Evolutionary conservation across 2,329 filamentous ascomycete genomes (phyloP), one percentile per base, ranked within the genome.

Genomic region (Chrysoporthe deuterocubensis): DNA sequence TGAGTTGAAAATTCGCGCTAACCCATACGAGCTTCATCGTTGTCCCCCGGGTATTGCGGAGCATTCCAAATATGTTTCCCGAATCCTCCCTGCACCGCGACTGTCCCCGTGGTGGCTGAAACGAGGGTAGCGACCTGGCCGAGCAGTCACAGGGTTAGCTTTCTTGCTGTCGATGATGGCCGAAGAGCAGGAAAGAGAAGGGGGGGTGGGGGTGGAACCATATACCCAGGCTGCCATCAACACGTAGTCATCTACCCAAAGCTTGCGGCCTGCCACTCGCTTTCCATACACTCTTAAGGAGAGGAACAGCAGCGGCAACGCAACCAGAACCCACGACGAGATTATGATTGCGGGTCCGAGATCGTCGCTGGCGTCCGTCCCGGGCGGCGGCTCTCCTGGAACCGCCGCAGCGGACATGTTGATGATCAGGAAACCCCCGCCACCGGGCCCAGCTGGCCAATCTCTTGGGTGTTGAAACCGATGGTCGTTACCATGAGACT

Each of bases 181-280:
- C 13, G n/a, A n/a, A n/a, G 44, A 46, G n/a, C 21, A 7, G 16
- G 26, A 43, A 14, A 21, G 56, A 32, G 13, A 32, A 26, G 3
- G 18, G 6, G 5, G 21, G 18, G 21, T 13, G 5, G 14, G 26
- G 26, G 26, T 26, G 26, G 54, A n/a, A 7, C 1, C 32, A 42
- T n/a, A 59, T 61, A 62, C 59, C 58, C 59, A 62, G 18, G 59
- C 42, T 34, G 37, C 4, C 34, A 62, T 62, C 42, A 62, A 13
- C 42, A 48, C 43, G 11, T 62, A 62, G 43, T 62, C 59, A n/a
- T 62, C 59, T 14, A 34, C 0, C 59, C 59, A 62, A 3, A 62
- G 59, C 16, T 26, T 42, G 9, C 59, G n/a, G 1, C 32, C 40
- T 32, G 59, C 34, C 21, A n/a, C 48, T 14, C 48, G 14, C 43